Conservation (phyloP, 2,329 filamentous ascomycete species). For the Phyllosticta citrichinensis region DNA sequence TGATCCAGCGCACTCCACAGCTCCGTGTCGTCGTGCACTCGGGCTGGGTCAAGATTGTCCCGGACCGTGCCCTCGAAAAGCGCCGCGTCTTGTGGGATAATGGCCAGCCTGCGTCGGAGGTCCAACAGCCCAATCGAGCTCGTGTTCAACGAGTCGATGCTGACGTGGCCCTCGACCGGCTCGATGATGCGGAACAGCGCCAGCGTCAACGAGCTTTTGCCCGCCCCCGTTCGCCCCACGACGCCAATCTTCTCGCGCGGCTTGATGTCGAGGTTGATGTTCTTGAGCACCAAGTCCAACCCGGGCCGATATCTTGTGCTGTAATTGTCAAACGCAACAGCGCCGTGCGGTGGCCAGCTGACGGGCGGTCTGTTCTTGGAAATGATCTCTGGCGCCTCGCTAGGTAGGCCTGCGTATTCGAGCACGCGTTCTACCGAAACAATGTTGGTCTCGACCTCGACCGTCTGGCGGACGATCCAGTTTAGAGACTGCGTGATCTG, state of each 20-base stretch:
- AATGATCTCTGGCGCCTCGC: constrained; percentile 90
- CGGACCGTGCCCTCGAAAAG: constrained; percentile 88
- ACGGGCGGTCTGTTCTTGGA: constrained; percentile 76
- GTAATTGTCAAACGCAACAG: constrained; percentile 85
- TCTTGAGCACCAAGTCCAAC: constrained; percentile 84
- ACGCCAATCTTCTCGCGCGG: constrained; percentile 97
- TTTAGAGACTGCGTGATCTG: constrained; percentile 96
- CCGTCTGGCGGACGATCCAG: constrained; percentile 97
- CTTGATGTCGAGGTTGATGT: constrained; percentile 86
- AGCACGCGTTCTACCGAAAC: constrained; percentile 96
- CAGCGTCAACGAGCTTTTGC: constrained; percentile 88
- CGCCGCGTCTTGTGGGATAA: constrained; percentile 95
- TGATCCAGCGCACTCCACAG: constrained; percentile 95
- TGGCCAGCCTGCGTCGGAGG: constrained; percentile 78
- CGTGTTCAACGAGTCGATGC: constrained; percentile 82
- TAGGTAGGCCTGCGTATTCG: constrained; percentile 84
- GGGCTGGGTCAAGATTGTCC: constrained; percentile 90
- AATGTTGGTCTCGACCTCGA: constrained; percentile 99
- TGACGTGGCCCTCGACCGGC: constrained; percentile 69
- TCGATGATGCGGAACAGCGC: constrained; percentile 95
- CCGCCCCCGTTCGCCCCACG: constrained; percentile 88
- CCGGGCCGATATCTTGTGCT: constrained; percentile 87
- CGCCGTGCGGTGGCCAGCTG: constrained; percentile 83
- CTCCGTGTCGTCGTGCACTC: constrained; percentile 93
- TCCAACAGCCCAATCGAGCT: constrained; percentile 84